phyloP scores from a whole-genome alignment of 1,284 basidiomycete genomes.

The Rhodotorula sp. region DNA sequence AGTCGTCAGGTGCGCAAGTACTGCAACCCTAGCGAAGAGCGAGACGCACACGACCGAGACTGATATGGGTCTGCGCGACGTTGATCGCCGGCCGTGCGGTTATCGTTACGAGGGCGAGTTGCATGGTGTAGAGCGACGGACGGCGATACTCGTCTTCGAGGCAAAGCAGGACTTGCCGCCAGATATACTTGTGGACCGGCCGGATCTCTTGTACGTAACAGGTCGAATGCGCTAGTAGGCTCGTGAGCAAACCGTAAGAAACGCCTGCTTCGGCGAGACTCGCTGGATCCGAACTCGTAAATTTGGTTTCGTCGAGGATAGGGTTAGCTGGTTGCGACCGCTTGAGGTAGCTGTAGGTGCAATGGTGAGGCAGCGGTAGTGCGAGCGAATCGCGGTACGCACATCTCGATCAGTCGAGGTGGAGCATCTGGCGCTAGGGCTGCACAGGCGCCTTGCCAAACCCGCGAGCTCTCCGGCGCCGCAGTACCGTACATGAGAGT shows the following conservation, averaged over 20 bases:
- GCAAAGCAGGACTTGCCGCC: slow-evolving; percentile 14
- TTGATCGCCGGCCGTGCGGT: slow-evolving; percentile 45
- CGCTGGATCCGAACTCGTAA: neutral
- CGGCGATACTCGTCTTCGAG: slow-evolving; percentile 48
- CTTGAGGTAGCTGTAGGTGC: neutral
- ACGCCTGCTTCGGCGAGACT: neutral
- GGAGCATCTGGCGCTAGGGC: neutral
- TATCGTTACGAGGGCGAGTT: slow-evolving; percentile 44
- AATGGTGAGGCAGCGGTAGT: neutral
- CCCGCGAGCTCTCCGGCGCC: neutral
- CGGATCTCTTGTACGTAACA: slow-evolving; percentile 36
- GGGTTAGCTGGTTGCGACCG: slow-evolving; percentile 6
- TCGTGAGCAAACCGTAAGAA: slow-evolving; percentile 5
- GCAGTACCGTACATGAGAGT: slow-evolving; percentile 43
- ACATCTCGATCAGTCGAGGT: slow-evolving; percentile 2
- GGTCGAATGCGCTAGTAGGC: slow-evolving; percentile 12
- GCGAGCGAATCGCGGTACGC: neutral
- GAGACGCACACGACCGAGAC: slow-evolving; percentile 3
- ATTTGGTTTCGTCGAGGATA: neutral
- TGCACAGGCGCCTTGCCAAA: neutral
- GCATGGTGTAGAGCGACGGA: slow-evolving; percentile 45
- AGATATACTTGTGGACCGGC: slow-evolving; percentile 33
- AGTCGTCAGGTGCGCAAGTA: neutral
- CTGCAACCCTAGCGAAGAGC: neutral
- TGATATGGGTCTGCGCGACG: slow-evolving; percentile 42